These are phyloP conservation scores for Carallia pectinifolia DNA, from an alignment of 345 rosid genomes.

Conservation along the genomic window DNA sequence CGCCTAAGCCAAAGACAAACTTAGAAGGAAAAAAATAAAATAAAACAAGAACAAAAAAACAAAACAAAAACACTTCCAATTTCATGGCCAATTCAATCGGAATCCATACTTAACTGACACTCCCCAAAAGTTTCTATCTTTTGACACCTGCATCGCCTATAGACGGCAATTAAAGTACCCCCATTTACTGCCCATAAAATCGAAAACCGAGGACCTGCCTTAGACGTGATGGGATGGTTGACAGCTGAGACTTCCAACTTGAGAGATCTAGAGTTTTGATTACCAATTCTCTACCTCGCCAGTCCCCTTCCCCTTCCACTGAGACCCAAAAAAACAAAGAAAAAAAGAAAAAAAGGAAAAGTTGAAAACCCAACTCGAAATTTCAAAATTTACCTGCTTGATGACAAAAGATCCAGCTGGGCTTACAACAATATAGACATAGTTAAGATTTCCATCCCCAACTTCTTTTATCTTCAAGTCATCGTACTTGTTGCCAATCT, in stretches of 20 bases:
- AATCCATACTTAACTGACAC: not conserved
- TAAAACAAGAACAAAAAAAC: not conserved
- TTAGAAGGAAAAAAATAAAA: not conserved
- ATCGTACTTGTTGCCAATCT: constrained; percentile 51
- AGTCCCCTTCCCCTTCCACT: too few relatives aligned
- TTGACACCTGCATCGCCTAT: not conserved
- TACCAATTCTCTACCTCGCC: too few relatives aligned
- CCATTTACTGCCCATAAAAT: not conserved
- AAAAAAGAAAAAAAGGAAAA: too few relatives aligned
- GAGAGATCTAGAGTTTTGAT: too few relatives aligned
- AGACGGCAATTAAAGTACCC: not conserved
- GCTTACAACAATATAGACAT: constrained; percentile 68
- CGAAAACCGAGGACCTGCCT: not conserved
- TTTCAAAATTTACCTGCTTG: constrained; percentile 60
- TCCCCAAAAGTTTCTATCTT: not conserved
- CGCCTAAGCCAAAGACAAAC: not conserved
- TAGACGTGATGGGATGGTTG: too few relatives aligned
- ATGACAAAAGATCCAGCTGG: constrained; percentile 73
- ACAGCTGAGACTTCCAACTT: too few relatives aligned
- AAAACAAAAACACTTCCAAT: not conserved
- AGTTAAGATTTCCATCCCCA: constrained; percentile 96
- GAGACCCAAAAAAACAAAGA: too few relatives aligned
- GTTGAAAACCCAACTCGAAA: not conserved
- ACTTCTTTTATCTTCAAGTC: constrained; percentile 76
- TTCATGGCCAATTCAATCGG: not conserved